A percentile compares a stretch with the other conserved stretches of the same genome.
Evolutionary conservation across 345 rosid genomes (phyloP).

Genomic region (Murraya paniculata): DNA sequence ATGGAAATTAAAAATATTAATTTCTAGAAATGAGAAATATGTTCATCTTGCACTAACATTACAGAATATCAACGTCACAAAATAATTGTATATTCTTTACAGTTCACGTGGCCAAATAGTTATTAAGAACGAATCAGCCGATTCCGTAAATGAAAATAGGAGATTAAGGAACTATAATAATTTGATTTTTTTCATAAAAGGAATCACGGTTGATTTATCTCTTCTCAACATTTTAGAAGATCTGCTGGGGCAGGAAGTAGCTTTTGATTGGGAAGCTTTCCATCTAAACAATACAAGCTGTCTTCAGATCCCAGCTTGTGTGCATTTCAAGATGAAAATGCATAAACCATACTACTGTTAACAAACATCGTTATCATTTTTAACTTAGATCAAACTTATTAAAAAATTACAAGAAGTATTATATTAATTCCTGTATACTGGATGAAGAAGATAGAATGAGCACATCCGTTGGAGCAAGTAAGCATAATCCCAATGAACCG

Average conservation of each 20-base stretch:
- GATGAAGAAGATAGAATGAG: too few relatives aligned
- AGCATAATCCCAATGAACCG: too few relatives aligned
- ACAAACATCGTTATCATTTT: neutral
- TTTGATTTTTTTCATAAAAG: too few relatives aligned
- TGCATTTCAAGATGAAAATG: conserved; percentile 78
- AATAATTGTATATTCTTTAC: neutral
- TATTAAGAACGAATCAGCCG: neutral
- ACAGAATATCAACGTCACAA: neutral
- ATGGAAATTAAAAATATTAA: neutral
- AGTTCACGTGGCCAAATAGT: neutral
- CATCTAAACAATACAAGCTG: conserved; percentile 78
- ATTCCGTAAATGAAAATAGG: neutral
- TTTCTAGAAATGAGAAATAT: too few relatives aligned
- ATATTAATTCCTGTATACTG: neutral
- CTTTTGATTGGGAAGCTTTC: conserved; percentile 62
- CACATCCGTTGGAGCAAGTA: too few relatives aligned
- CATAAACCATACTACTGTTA: conserved; percentile 70
- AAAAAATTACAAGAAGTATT: too few relatives aligned
- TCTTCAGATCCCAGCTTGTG: conserved; percentile 72
- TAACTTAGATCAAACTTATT: neutral
- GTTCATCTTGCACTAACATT: neutral
- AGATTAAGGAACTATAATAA: too few relatives aligned
- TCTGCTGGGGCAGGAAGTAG: conserved; percentile 75
- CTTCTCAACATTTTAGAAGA: conserved; percentile 57
- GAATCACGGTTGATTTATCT: neutral